Base-by-base conservation (phyloP, 306 rosid genomes). In the Lathyrus aphaca region DNA sequence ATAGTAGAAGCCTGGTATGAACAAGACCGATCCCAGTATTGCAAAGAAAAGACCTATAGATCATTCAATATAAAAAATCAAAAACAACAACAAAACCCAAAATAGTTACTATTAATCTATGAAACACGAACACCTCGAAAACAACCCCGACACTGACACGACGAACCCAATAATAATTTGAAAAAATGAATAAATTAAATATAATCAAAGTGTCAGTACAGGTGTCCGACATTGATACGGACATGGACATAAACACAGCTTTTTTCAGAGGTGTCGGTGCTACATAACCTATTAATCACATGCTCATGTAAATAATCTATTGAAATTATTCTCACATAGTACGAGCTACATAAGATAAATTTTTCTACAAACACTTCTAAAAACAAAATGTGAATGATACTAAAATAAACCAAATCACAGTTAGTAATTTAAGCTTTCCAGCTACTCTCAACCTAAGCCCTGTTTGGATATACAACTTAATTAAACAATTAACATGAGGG, bases 1-100 rank as follows among this genome's bases (percentile, higher is more conserved):
- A 79, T 94, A 91, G 76, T 94, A 94, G 79, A 85, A 94, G 0
- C 97, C 97, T 51, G 97, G 99, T 57, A 94, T 83, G 83, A 94
- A 91, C 87, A 94, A 76, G 61, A 94, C 12, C 74, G 66, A 74
- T 46, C 99, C 99, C 66, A 94, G 85, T 29, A 87, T 59, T 11
- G 97, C 91, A 76, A 94, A 94, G 84, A 94, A 94, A 8, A 88
- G 38, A 18, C 84, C 81, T 80, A 40, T 14, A 9, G 10, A 50
- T 8, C 32, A 57, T 18, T 51, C 53, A 56, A 45, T 17, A 64
- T 3, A 4, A 11, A 64, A 13, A 8, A 64, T 10, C 14, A 56
- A 69, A 49, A n/a, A 44, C 17, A 23, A 42, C 46, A 50, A 29
- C 44, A 21, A 68, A 15, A 37, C 37, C 35, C 27, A 59, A 14